Base-by-base conservation (phyloP, 257 asterid species). In the Catharanthus roseus region DNA sequence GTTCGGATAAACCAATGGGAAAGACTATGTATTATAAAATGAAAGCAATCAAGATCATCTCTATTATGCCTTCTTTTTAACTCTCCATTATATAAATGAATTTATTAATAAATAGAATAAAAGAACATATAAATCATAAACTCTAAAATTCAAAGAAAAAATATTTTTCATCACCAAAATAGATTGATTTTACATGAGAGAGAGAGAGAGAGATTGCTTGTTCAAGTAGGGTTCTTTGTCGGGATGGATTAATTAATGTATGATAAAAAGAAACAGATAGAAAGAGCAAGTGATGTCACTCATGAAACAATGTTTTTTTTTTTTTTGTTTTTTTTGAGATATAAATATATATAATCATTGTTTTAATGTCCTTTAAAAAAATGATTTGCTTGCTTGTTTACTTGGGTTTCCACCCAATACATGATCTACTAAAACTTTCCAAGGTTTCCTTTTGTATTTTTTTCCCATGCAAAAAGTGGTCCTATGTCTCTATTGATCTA, bases 371-470 rank as follows among this genome's bases (percentile, higher is more conserved):
- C 72, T 81, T 80, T 84, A 81, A 85, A 82, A 86, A 83, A 77
- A 84, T 82, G 75, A 76, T 78, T 60, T 88, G n/a, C n/a, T n/a
- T 83, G 90, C 92, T 86, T 86, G 87, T 64, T 78, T 58, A 10
- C 23, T 76, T 88, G 87, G 95, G 84, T 86, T 86, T 86, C 85
- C 74, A 80, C 83, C 82, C 78, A 33, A 23, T 80, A 19, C 74
- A 44, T 78, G n/a, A n/a, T n/a, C n/a, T n/a, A n/a, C n/a, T n/a
- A n/a, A n/a, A n/a, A n/a, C n/a, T n/a, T n/a, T n/a, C n/a, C n/a
- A n/a, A n/a, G n/a, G n/a, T n/a, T n/a, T n/a, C n/a, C n/a, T n/a
- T n/a, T n/a, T n/a, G n/a, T n/a, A n/a, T n/a, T n/a, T n/a, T n/a
- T n/a, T n/a, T n/a, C n/a, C n/a, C 0, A 23, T n/a, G 23, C 26